Conservation (phyloP, 2,329 filamentous ascomycete species). For the Byssochlamys sp. region DNA sequence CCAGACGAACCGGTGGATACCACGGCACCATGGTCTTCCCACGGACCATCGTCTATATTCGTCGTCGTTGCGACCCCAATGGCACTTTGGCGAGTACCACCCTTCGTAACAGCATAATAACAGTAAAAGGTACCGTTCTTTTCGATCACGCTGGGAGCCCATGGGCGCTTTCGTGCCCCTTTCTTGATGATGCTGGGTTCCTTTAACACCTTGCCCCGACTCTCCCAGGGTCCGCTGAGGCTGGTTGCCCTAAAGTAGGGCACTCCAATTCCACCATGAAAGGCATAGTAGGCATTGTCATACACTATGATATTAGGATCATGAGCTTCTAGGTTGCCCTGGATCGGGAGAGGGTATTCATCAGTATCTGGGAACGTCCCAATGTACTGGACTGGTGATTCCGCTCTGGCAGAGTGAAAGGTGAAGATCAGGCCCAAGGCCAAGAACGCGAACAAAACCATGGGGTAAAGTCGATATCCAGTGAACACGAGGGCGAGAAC, state of each 20-base stretch:
- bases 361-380: neutral
- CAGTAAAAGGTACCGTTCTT: conserved; percentile 52
- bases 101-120: conserved; percentile 56
- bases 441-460: neutral
- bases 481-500: neutral
- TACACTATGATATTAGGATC: neutral
- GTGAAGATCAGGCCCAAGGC: neutral
- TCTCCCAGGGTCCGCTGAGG: neutral
- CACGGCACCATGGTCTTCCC: conserved; percentile 26
- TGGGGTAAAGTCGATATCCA: neutral
- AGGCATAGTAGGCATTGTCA: conserved; percentile 2
- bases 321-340: conserved; percentile 1
- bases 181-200: conserved; percentile 24
- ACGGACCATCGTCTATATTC: conserved; percentile 24
- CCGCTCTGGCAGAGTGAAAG: neutral
- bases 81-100: conserved; percentile 52
- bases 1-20: conserved; percentile 25
- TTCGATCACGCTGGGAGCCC: conserved; percentile 53
- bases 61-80: conserved; percentile 50
- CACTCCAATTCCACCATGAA: neutral
- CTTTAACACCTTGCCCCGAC: conserved; percentile 17
- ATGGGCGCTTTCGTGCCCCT: conserved; percentile 22
- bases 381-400: neutral
- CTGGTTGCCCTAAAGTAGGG: neutral
- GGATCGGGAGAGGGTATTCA: neutral